Base-by-base conservation (phyloP, 2,329 filamentous ascomycete species). In the Nemania diffusa region DNA sequence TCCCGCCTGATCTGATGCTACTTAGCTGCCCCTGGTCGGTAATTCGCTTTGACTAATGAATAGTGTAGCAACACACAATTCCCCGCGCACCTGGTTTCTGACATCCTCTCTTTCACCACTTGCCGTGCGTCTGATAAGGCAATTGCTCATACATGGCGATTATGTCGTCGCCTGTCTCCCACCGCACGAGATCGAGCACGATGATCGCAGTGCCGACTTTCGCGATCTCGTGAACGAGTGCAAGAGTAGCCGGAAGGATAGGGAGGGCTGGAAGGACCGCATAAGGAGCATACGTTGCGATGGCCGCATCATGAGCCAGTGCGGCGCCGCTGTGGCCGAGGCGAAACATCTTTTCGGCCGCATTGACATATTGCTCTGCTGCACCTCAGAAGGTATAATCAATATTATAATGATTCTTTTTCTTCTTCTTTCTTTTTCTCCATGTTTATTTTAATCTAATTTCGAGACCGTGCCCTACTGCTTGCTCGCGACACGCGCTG, bases 301-400 rank as follows among this genome's bases (percentile, higher is more conserved):
- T 80, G 88, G 87, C 9, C 84, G 86, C 50, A 80, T 81, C 69
- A 87, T 88, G 83, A 85, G 85, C 42, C 91, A 93, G 78, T 97
- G 93, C 79, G 91, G 94, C 75, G 91, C 93, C 58, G 93, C 94
- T 34, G 86, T 98, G 60, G 94, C 95, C 46, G 92, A 97, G 79
- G 92, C 94, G 26, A 88, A 97, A 20, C 87, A 91, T 72, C 86
- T 90, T 0, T 98, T 97, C 81, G 93, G 93, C 8, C 88, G 91
- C 46, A 90, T 98, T 62, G 96, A 99, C 79, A 94, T 98, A 64
- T 79, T 98, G 67, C 85, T 98, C 44, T 97, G 93, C 79, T 97
- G 93, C 81, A 92, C 92, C 64, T 96, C 91, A 67, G 92, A 97
- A 86, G 90, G 91, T 92, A 83, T n/a, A n/a, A n/a, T n/a, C n/a